Conservation (phyloP, 2,329 filamentous ascomycete species). For the Acrodontium crateriforme region DNA sequence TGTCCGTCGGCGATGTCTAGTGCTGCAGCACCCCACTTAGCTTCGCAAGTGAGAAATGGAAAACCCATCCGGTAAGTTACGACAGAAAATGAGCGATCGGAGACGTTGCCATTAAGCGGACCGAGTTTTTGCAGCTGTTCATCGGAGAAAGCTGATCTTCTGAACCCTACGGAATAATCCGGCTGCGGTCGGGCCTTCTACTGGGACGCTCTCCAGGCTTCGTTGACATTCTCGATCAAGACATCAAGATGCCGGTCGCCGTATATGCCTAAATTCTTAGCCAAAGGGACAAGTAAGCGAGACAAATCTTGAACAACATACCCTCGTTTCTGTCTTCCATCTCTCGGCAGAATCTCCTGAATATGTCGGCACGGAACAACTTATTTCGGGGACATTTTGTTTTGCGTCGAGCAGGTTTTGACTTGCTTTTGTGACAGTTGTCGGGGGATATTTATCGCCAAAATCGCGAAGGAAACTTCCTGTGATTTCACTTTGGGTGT, state of each 20-base stretch:
- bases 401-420: neutral
- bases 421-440: neutral
- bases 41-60: slow-evolving; percentile 8
- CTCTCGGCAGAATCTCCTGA: slow-evolving; percentile 16
- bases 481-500: no score
- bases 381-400: slow-evolving; percentile 8
- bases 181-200: slow-evolving; percentile 5
- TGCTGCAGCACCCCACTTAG: slow-evolving; percentile 4
- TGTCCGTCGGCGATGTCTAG: slow-evolving; percentile 9
- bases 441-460: no score
- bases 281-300: neutral
- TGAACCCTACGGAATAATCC: slow-evolving; percentile 5
- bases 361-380: slow-evolving; percentile 14
- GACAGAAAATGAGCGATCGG: slow-evolving; percentile 12
- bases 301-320: neutral
- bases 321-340: neutral
- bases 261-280: neutral
- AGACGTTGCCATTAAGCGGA: slow-evolving; percentile 13
- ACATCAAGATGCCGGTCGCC: neutral
- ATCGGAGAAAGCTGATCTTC: slow-evolving; percentile 3
- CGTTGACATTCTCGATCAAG: slow-evolving; percentile 2
- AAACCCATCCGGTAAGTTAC: slow-evolving; percentile 16
- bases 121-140: slow-evolving; percentile 7
- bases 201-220: slow-evolving; percentile 5
- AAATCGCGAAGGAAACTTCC: neutral